These are phyloP conservation scores for Penicillium sp. DNA, from an alignment of 2,329 filamentous ascomycete genomes.

Conservation along the genomic window DNA sequence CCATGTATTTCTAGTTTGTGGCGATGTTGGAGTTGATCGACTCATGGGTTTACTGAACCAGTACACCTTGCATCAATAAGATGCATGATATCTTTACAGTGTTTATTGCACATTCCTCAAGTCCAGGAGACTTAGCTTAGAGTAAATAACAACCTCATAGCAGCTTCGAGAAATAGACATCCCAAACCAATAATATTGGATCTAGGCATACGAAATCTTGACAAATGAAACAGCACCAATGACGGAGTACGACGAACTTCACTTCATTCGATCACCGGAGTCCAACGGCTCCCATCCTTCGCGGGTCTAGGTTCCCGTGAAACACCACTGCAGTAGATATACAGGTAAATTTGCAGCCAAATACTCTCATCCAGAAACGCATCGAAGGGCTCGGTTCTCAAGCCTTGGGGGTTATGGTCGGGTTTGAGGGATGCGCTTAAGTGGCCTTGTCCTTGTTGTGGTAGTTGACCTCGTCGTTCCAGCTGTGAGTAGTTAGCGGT, in stretches of 20 bases:
- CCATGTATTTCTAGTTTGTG: background rate
- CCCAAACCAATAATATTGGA: constrained; percentile 8
- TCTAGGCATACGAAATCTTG: constrained; percentile 1
- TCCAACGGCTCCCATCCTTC: constrained; percentile 2
- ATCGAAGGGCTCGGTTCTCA: constrained; percentile 1
- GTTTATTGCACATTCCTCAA: background rate
- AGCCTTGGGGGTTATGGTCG: constrained; percentile 2
- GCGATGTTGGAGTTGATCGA: background rate
- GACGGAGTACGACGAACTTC: constrained; percentile 14
- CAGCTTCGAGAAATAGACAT: background rate
- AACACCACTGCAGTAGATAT: constrained; percentile 31
- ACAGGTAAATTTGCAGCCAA: constrained; percentile 26
- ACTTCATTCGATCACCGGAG: constrained; percentile 24
- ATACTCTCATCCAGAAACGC: constrained; percentile 6
- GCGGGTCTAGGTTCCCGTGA: constrained; percentile 13
- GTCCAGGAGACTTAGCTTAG: background rate
- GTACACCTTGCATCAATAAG: background rate
- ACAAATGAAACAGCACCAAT: constrained; percentile 17
- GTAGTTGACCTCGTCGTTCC: constrained; percentile 98
- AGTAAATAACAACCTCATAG: background rate
- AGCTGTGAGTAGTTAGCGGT: constrained; percentile 55
- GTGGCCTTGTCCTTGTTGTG: constrained; percentile 82
- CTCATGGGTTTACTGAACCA: background rate
- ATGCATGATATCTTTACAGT: background rate
- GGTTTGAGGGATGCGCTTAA: constrained; percentile 25